These are phyloP conservation scores for Tillandsia fasciculata DNA, from an alignment of 176 grass and related monocot species.

Conservation along the genomic window DNA sequence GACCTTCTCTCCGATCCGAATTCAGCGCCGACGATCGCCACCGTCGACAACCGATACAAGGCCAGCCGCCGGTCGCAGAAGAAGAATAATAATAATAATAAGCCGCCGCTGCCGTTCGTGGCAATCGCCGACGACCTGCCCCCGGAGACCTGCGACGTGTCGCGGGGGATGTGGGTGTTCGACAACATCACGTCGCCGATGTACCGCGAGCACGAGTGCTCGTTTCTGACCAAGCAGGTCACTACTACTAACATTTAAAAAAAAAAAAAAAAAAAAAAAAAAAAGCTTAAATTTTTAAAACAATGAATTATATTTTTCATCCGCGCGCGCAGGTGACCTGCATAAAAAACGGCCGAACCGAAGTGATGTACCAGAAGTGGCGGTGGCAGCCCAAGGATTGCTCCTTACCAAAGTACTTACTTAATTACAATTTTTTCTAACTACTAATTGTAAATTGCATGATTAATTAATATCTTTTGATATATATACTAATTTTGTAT, in stretches of 20 bases:
- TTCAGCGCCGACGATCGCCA: not conserved
- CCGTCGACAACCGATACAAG: not conserved
- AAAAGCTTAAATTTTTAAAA: too few species aligned
- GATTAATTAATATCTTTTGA: not conserved
- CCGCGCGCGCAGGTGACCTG: constrained; percentile 47
- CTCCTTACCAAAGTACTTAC: constrained; percentile 51
- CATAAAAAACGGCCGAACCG: constrained; percentile 53
- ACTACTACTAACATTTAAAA: too few species aligned
- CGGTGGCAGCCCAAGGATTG: constrained; percentile 59
- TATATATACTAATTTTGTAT: not conserved
- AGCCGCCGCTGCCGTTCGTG: constrained; percentile 7
- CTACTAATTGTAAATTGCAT: not conserved
- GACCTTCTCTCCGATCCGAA: not conserved
- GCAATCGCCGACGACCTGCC: constrained; percentile 6
- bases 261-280: too few species aligned
- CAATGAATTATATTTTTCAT: too few species aligned
- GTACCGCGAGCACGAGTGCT: constrained; percentile 55
- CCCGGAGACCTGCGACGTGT: constrained; percentile 38
- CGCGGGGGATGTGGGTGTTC: constrained; percentile 53
- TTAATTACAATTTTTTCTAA: not conserved
- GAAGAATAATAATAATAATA: not conserved
- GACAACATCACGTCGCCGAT: constrained; percentile 49
- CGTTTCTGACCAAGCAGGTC: constrained; percentile 29
- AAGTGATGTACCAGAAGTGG: constrained; percentile 68
- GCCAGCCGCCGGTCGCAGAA: not conserved